Conservation (phyloP, 2,329 filamentous ascomycete genomes). For the Ophiostoma montium region DNA sequence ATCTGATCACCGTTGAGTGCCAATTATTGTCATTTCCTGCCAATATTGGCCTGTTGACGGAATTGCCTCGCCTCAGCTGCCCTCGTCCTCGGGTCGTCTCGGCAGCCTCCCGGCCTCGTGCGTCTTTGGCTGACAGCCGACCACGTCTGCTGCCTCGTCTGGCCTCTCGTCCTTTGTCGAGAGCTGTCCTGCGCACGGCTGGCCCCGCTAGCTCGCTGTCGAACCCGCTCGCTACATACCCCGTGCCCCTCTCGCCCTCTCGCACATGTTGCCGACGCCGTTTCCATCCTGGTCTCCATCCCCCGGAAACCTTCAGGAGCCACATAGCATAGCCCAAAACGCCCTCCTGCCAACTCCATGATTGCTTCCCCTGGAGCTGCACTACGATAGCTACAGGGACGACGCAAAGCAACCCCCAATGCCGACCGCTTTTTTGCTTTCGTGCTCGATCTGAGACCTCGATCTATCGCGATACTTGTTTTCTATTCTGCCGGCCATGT, state of each 20-base stretch:
- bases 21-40: too few relatives aligned
- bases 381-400: too few relatives aligned
- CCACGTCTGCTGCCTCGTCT: not conserved
- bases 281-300: not conserved
- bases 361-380: not conserved
- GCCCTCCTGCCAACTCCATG: too few relatives aligned
- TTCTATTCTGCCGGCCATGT: conserved; percentile 20
- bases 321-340: too few relatives aligned
- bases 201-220: not conserved
- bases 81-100: too few relatives aligned
- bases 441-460: not conserved
- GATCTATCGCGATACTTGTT: not conserved
- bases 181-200: too few relatives aligned
- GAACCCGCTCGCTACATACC: not conserved
- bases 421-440: not conserved
- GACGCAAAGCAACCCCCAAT: too few relatives aligned
- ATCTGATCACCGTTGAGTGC: too few relatives aligned
- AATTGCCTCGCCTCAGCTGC: too few relatives aligned
- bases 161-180: not conserved
- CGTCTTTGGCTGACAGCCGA: not conserved
- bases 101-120: not conserved
- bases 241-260: not conserved
- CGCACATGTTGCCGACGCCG: not conserved
- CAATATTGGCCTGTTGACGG: too few relatives aligned
- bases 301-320: too few relatives aligned